Evolutionary conservation across 73 alveolate genomes (phyloP).

Genomic region (Paramecium pentaurelia): DNA sequence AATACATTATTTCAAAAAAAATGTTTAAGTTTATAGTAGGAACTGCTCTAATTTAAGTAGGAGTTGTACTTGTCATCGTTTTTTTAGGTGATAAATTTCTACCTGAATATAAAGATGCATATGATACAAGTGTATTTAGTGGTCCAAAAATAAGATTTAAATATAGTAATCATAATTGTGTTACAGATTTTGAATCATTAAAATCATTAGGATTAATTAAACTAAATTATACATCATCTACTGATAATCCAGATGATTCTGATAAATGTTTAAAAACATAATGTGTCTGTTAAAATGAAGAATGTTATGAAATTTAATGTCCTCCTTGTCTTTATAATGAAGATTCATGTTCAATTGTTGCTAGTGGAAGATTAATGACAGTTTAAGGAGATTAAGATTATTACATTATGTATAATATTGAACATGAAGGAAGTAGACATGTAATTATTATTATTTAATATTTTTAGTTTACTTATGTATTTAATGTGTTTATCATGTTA

Average conservation of each 20-base stretch:
- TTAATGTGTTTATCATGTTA: conserved; percentile 81
- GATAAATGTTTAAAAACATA: neutral
- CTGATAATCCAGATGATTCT: neutral
- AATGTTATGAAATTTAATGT: conserved; percentile 7
- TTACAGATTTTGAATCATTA: neutral
- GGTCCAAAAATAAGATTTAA: neutral
- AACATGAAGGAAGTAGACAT: conserved; percentile 80
- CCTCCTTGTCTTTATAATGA: neutral
- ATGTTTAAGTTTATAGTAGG: conserved; percentile 90
- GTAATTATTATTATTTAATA: neutral
- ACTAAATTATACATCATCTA: neutral
- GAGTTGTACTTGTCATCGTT: conserved; percentile 72
- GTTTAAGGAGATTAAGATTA: conserved; percentile 67
- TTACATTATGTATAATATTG: conserved; percentile 59
- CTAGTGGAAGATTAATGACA: conserved; percentile 63
- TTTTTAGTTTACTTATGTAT: conserved; percentile 76
- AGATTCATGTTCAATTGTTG: conserved; percentile 10
- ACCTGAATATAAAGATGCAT: conserved; percentile 61
- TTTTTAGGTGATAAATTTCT: conserved; percentile 50
- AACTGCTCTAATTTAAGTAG: conserved; percentile 77
- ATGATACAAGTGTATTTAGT: conserved; percentile 8
- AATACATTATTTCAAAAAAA: conserved; percentile 83
- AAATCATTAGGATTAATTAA: neutral
- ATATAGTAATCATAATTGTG: conserved; percentile 16
- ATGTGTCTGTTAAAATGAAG: neutral